phyloP scores from a whole-genome alignment of 2,329 filamentous ascomycete species.

The Eutypa lata region DNA sequence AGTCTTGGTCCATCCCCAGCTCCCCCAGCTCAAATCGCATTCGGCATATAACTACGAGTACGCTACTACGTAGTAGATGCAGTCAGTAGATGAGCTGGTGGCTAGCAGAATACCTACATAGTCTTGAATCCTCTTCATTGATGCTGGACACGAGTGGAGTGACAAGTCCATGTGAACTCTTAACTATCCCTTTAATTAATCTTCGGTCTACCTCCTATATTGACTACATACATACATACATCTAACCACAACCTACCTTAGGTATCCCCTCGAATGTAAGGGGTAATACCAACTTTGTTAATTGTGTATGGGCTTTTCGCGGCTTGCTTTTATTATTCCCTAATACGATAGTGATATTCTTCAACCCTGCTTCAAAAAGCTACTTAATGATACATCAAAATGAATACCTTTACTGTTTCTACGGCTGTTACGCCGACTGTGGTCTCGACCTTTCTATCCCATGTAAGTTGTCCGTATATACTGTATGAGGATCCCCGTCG shows the following conservation, averaged over 20 bases:
- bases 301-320: no score
- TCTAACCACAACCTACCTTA: background rate
- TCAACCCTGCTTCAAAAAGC: no score
- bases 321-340: background rate
- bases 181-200: no score
- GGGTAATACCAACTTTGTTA: no score
- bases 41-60: background rate
- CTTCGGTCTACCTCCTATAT: background rate
- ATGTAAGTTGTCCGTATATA: constrained; percentile 54
- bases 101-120: background rate
- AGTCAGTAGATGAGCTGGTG: background rate
- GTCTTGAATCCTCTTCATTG: no score
- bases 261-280: background rate
- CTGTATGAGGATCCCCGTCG: background rate
- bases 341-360: background rate
- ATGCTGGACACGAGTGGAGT: no score
- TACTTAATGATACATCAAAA: constrained; percentile 18
- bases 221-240: background rate
- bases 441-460: constrained; percentile 79
- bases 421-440: constrained; percentile 85
- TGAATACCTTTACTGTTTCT: constrained; percentile 72
- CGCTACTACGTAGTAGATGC: background rate
- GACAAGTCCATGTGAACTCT: no score
- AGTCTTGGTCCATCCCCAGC: background rate
- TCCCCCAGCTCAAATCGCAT: background rate